A percentile compares a stretch with the other conserved stretches of the same genome.
Conservation (phyloP, 495 filamentous ascomycete genomes). For the Articulospora tetracladia region DNA sequence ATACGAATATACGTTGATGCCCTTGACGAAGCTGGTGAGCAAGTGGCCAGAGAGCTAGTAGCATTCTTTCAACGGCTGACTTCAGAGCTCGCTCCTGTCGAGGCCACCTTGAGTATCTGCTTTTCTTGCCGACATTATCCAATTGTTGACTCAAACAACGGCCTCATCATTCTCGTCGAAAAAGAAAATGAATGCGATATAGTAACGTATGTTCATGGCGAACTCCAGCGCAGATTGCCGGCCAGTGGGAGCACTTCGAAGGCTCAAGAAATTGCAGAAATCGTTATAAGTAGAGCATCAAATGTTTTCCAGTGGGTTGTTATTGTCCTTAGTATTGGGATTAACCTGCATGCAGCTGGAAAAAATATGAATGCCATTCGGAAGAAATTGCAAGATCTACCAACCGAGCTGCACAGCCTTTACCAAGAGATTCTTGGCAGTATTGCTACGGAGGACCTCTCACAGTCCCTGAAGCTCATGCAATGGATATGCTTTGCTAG, state of each 20-base stretch:
- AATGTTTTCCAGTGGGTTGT: conserved; percentile 36
- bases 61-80: conserved; percentile 35
- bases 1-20: too few relatives aligned
- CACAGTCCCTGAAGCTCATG: too few relatives aligned
- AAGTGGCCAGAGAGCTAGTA: conserved; percentile 33
- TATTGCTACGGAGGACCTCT: too few relatives aligned
- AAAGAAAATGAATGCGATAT: conserved; percentile 31
- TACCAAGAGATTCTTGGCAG: conserved; percentile 35
- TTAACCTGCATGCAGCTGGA: conserved; percentile 34
- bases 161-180: conserved; percentile 28
- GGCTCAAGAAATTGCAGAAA: conserved; percentile 13
- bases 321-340: conserved; percentile 34
- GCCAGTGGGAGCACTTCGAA: conserved; percentile 19
- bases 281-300: conserved; percentile 27
- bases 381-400: conserved; percentile 32
- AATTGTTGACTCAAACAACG: conserved; percentile 23
- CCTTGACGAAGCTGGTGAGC: conserved; percentile 35
- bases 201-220: conserved; percentile 24
- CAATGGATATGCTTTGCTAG: conserved; percentile 36
- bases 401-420: conserved; percentile 30
- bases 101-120: conserved; percentile 28
- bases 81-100: conserved; percentile 11
- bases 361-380: conserved; percentile 21
- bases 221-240: too few relatives aligned
- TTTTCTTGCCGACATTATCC: conserved; percentile 41